Evolutionary conservation across 2,329 filamentous ascomycete species (phyloP), one percentile per base, ranked within the genome.

Genomic region (Xylaria arbuscula): DNA sequence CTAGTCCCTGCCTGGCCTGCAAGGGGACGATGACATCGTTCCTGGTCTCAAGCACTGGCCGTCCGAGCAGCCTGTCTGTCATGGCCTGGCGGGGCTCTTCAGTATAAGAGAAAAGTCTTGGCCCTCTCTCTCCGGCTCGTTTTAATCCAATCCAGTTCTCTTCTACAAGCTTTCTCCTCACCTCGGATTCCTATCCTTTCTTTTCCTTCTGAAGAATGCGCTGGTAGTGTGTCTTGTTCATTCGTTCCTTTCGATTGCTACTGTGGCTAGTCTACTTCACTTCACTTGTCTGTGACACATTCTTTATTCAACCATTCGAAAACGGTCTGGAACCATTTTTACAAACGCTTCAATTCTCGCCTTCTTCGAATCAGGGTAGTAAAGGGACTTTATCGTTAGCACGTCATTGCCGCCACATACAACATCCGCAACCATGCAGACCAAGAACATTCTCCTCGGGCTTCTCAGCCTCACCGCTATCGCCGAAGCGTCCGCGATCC

Each of bases 311-410:
- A 76, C 72, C 77, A 76, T 78, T 79, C 76, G 74, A 75, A 76
- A 77, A 76, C 80, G 83, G 85, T 86, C 84, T 85, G 85, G 84
- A 80, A 86, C 85, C 84, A 81, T 77, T 78, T 80, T 75, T 75
- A 74, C 72, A 76, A 76, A 70, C 69, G 71, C 70, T 72, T 76
- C 72, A 68, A 70, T 72, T 72, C 72, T 73, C 62, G 57, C 64
- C 73, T 72, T 60, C 73, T 72, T 60, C 63, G 65, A 72, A 66
- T 51, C 66, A 67, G 50, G 63, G 61, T 57, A 72, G 59, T 73
- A 64, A 64, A 71, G 69, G 53, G 58, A 55, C 64, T 68, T 47
- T 32, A 59, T 28, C 67, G 58, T 68, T 67, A 55, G 64, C 64
- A 69, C 69, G 60, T 55, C 55, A 64, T 68, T 66, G 3, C 72